Conservation (phyloP, 257 asterid species). For the Rhazya stricta region DNA sequence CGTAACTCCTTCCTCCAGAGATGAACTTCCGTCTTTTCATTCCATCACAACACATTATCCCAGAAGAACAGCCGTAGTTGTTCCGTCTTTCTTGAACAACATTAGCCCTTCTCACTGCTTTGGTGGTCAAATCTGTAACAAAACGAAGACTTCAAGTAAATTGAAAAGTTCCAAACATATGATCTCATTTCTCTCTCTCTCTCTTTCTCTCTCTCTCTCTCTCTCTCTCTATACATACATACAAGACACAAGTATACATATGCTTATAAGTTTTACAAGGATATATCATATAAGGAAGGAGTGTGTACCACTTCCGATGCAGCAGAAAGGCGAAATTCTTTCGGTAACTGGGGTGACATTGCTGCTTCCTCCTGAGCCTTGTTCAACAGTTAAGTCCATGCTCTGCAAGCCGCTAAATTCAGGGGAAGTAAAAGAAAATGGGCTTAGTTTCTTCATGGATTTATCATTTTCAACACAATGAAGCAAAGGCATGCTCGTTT, state of each 20-base stretch:
- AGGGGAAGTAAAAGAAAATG: not conserved
- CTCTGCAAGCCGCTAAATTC: not conserved
- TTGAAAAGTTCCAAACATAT: not conserved
- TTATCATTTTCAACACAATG: not conserved
- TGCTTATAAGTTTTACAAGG: not conserved
- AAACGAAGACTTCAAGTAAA: slow-evolving; percentile 14
- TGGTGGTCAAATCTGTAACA: slow-evolving; percentile 39
- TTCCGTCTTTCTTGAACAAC: slow-evolving; percentile 28
- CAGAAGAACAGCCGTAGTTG: slow-evolving; percentile 15
- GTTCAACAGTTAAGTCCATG: slow-evolving; percentile 44
- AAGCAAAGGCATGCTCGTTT: not conserved
- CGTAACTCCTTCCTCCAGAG: slow-evolving; percentile 29
- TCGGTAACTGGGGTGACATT: slow-evolving; percentile 25
- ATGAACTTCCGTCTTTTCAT: not conserved
- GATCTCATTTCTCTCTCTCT: no score
- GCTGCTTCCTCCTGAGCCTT: slow-evolving; percentile 21
- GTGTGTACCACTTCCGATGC: slow-evolving; percentile 30
- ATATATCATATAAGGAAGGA: not conserved
- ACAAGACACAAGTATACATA: not conserved
- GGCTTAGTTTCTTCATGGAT: slow-evolving; percentile 2
- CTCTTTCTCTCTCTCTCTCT: no score
- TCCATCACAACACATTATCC: slow-evolving; percentile 43
- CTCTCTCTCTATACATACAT: not conserved
- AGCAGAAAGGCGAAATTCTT: slow-evolving; percentile 27
- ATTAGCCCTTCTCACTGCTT: slow-evolving; percentile 40